phyloP scores from a whole-genome alignment of 78 protist species.

The Isochrysis galbana region DNA sequence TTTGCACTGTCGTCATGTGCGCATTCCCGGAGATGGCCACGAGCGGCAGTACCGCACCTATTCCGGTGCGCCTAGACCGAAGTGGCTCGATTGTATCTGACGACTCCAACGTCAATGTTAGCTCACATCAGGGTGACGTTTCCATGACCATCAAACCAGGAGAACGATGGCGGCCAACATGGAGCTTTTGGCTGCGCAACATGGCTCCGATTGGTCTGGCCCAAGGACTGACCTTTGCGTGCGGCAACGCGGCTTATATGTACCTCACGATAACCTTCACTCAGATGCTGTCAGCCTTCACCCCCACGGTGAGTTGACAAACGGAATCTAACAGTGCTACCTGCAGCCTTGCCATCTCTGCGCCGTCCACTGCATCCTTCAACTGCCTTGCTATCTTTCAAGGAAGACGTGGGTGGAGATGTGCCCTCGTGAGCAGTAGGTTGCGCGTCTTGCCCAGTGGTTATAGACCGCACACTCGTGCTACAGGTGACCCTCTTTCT shows the following conservation, averaged over 20 bases:
- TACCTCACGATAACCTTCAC: conserved; percentile 12
- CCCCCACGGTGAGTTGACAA: no score
- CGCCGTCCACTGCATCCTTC: no score
- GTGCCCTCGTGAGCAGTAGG: no score
- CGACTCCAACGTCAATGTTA: not conserved
- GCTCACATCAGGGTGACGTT: not conserved
- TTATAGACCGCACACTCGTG: no score
- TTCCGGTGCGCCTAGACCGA: not conserved
- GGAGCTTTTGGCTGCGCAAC: not conserved
- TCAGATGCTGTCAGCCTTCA: conserved; percentile 8
- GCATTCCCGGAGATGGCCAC: not conserved
- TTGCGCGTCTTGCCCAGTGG: no score
- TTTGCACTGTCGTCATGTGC: not conserved
- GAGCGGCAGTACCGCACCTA: not conserved
- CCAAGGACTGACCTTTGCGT: not conserved
- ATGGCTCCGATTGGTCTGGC: conserved; percentile 14
- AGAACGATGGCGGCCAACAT: not conserved
- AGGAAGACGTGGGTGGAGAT: no score
- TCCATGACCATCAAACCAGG: not conserved
- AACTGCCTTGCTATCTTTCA: not conserved
- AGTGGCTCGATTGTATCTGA: not conserved
- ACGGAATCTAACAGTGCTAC: no score
- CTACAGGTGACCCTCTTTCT: not conserved
- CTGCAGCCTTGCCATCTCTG: no score
- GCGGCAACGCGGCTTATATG: conserved; percentile 12